A percentile compares a stretch with the other conserved stretches of the same genome.
phyloP scores from a whole-genome alignment of 306 rosid species.

The Casuarina glauca region DNA sequence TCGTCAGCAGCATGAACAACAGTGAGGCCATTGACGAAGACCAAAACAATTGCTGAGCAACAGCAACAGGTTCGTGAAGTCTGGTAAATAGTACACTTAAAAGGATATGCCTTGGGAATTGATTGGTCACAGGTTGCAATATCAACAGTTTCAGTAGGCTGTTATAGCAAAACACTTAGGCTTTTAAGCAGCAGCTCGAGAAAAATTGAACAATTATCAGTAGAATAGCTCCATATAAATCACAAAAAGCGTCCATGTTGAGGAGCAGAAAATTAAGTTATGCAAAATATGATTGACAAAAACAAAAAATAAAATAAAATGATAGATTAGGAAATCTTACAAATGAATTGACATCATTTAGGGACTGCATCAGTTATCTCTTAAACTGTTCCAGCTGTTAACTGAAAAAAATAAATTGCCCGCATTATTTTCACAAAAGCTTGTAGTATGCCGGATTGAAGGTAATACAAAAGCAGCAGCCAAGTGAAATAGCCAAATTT shows the following conservation, averaged over 20 bases:
- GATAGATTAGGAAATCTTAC: conserved; percentile 50
- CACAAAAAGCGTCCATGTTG: background rate
- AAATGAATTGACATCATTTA: conserved; percentile 71
- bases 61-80: conserved; percentile 16
- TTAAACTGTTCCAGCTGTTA: conserved; percentile 86
- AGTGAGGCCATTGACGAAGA: conserved; percentile 1
- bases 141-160: conserved; percentile 85
- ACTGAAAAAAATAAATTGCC: conserved; percentile 10
- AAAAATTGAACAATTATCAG: background rate
- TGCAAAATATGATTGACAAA: conserved; percentile 1
- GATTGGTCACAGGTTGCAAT: conserved; percentile 91
- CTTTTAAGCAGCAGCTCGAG: background rate
- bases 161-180: conserved; percentile 19
- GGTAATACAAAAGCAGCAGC: background rate
- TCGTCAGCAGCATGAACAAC: background rate
- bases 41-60: conserved; percentile 2
- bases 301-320: background rate
- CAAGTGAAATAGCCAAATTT: background rate
- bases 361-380: conserved; percentile 86
- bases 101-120: conserved; percentile 85
- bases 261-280: conserved; percentile 14
- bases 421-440: background rate
- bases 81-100: conserved; percentile 54
- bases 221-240: background rate
- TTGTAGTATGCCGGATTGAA: background rate